Conservation (phyloP, 2,329 filamentous ascomycete species). For the Raffaelea arxii region DNA sequence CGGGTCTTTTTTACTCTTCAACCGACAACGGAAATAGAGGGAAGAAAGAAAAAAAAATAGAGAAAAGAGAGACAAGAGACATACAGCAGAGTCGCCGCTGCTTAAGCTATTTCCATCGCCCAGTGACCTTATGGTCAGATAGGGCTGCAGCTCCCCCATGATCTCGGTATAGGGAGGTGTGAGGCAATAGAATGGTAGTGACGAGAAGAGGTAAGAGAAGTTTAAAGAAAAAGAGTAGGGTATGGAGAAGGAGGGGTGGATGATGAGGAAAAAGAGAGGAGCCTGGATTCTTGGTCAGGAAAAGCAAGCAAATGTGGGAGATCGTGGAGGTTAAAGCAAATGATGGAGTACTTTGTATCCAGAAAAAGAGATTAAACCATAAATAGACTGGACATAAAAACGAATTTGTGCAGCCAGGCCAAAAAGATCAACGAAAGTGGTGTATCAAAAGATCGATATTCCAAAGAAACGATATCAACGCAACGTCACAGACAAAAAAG, state of each 20-base stretch:
- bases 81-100: slow-evolving; percentile 38
- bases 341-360: no score
- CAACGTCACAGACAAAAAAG: no score
- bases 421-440: background rate
- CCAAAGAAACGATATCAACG: no score
- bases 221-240: background rate
- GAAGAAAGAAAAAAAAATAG: no score
- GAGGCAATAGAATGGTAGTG: no score
- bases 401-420: background rate
- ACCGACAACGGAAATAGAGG: no score
- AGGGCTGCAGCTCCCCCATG: slow-evolving; percentile 35
- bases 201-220: background rate
- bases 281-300: no score
- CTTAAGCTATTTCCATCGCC: slow-evolving; percentile 34
- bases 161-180: background rate
- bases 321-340: background rate
- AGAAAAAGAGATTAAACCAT: no score
- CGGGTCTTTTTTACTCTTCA: no score
- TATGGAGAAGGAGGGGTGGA: background rate
- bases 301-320: no score
- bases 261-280: background rate
- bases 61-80: slow-evolving; percentile 22
- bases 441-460: background rate
- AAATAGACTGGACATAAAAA: background rate
- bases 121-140: slow-evolving; percentile 43